Base-by-base conservation (phyloP, 2,329 filamentous ascomycete genomes). In the Biscogniauxia marginata region DNA sequence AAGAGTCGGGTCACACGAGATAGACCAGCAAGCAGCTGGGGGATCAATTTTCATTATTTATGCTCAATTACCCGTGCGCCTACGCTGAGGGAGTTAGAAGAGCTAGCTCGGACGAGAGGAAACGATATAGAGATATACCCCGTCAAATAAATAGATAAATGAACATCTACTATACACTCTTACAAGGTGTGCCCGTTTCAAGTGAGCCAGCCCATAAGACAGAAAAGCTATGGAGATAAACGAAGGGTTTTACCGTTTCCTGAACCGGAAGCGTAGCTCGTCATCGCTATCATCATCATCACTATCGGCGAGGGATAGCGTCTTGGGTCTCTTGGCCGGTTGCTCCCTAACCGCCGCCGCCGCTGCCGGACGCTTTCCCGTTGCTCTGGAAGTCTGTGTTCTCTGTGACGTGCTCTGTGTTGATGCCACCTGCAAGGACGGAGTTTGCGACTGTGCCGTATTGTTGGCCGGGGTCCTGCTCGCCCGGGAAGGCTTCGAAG, bases 201-300 rank as follows among this genome's bases (percentile, higher is more conserved):
- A n/a, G n/a, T n/a, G n/a, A n/a, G n/a, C n/a, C n/a, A 39, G 30
- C 30, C 2, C 11, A 34, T 8, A 34, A 5, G 16, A 13, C 11
- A 34, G 30, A 11, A n/a, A 39, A 39, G 30, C n/a, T n/a, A n/a
- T n/a, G n/a, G n/a, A n/a, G n/a, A n/a, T n/a, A n/a, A n/a, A n/a
- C n/a, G n/a, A 39, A n/a, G 30, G 13, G 13, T 6, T 39, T 64
- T 75, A 75, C 64, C 81, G 74, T 67, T 77, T 79, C 24, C 80
- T 77, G 66, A 85, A 85, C 53, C 76, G 75, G 64, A 85, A 85
- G 61, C 79, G 78, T 50, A 83, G 73, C 63, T 79, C 82, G 56
- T 84, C 82, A 46, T 84, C 82, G 58, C 80, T 83, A 30, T 84
- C 79, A 46, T 70, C 71, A 25, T 73, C 72, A 50, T 68, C 71